A percentile compares a stretch with the other conserved stretches of the same genome.
Conservation (phyloP, 768 basidiomycete genomes). For the Vishniacozyma victoriae region DNA sequence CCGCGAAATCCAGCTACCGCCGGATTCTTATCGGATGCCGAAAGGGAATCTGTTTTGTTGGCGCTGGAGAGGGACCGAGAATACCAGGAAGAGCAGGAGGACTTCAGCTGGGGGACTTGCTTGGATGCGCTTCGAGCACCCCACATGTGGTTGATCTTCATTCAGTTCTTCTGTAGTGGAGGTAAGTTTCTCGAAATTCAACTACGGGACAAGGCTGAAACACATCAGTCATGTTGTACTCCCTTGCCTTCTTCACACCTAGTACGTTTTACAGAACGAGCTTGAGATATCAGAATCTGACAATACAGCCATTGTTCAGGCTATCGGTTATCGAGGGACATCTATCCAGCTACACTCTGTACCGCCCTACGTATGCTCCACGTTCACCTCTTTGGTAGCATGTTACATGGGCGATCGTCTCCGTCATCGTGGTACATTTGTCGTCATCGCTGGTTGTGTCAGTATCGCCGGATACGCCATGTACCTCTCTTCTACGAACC, state of each 20-base stretch:
- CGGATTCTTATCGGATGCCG: slow-evolving; percentile 54
- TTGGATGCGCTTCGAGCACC: slow-evolving; percentile 10
- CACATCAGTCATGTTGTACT: slow-evolving; percentile 20
- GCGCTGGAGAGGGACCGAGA: slow-evolving; percentile 25
- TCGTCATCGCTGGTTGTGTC: slow-evolving; percentile 13
- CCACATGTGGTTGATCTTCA: slow-evolving; percentile 21
- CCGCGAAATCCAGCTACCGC: slow-evolving; percentile 52
- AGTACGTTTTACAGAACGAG: slow-evolving; percentile 12
- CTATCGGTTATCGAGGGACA: slow-evolving; percentile 16
- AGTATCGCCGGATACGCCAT: slow-evolving; percentile 21
- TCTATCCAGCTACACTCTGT: slow-evolving; percentile 23
- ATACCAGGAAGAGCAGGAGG: slow-evolving; percentile 46
- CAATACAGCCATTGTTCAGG: slow-evolving; percentile 25
- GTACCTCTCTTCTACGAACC: slow-evolving; percentile 21
- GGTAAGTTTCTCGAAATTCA: slow-evolving; percentile 4
- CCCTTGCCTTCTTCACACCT: slow-evolving; percentile 21
- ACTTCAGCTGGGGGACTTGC: slow-evolving; percentile 2
- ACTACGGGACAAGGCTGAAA: too few relatives aligned
- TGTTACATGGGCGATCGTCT: slow-evolving; percentile 13
- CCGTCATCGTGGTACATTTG: slow-evolving; percentile 17
- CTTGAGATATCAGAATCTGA: neutral
- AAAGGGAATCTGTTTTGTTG: slow-evolving; percentile 19
- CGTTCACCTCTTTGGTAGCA: slow-evolving; percentile 11
- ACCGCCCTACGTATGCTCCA: slow-evolving; percentile 24
- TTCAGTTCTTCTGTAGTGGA: slow-evolving; percentile 21